Base-by-base conservation (phyloP, 768 basidiomycete species). In the Xerocomus spinulosus region DNA sequence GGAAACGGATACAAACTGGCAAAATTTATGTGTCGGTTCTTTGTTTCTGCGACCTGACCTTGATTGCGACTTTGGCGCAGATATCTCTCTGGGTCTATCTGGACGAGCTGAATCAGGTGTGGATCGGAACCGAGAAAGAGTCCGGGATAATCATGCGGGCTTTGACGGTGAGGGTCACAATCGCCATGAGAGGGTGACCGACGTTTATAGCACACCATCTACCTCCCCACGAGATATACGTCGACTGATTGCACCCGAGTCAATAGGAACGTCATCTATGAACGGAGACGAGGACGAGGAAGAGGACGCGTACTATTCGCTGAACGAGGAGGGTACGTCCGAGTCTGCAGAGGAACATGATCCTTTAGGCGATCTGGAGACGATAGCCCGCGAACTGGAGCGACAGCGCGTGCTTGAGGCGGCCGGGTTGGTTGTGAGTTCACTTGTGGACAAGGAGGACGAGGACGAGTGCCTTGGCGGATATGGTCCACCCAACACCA, bases 341-440 rank as follows among this genome's bases (percentile, higher is more conserved):
- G 47, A 44, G 15, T 54, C 28, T 1, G 49, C 20, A 35, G 34
- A 35, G 6, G 54, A 37, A 32, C 36, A 30, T 32, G 46, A 25
- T 12, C 39, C 40, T 21, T 60, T 61, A 44, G 57, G 54, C 29
- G 74, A 77, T 35, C 46, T 3, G 15, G 80, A 83, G 44, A 71
- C 70, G 10, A 74, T 74, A 43, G 78, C 80, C 15, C 79, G 89
- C 25, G 90, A 83, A 48, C 68, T 77, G 15, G 92, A 95, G 61
- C 75, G 90, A 18, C 81, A 81, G 55, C 77, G 85, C 17, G 90
- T 96, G 7, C 71, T 97, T n/a, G 82, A 90, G 60, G 87, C 90
- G 0, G 92, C 92, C 0, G 94, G 94, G 3, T 70, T 96, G 21
- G 81, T 91, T 47, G 76, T 95, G 77, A 30, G 80, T 82, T 49